These are phyloP conservation scores for Colletotrichum camelliae DNA, from an alignment of 2,329 filamentous ascomycete genomes.

Conservation along the genomic window DNA sequence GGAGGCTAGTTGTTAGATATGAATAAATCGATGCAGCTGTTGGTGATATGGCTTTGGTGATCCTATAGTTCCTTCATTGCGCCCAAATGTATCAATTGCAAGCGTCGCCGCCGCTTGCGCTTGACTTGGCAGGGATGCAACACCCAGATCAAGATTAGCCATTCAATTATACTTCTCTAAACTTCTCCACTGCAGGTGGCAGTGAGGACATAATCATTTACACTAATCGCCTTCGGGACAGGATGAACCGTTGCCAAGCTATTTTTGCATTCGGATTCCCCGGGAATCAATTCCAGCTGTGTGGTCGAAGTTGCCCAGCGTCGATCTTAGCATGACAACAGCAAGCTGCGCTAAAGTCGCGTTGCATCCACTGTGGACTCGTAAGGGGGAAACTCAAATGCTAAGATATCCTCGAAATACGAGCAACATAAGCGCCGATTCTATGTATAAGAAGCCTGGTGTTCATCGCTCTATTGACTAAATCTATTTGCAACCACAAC, in stretches of 20 bases:
- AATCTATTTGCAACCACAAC: not conserved
- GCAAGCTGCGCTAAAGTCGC: not conserved
- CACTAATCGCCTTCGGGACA: not conserved
- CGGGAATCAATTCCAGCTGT: not conserved
- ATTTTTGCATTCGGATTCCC: slow-evolving; percentile 1
- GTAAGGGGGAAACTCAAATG: not conserved
- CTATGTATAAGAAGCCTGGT: not conserved
- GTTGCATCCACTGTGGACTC: not conserved
- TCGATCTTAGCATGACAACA: not conserved
- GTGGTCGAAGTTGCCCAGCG: not conserved
- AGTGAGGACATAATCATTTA: not conserved
- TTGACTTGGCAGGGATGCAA: not conserved
- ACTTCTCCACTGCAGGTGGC: not conserved
- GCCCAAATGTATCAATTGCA: not conserved
- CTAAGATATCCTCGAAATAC: not conserved
- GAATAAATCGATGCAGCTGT: not conserved
- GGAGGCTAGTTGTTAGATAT: not conserved
- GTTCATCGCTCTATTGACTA: rapidly evolving
- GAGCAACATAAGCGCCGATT: not conserved
- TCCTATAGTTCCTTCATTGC: not conserved
- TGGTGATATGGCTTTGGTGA: not conserved
- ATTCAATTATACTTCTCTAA: not conserved
- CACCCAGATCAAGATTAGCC: not conserved
- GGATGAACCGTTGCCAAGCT: not conserved
- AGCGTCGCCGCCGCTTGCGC: not conserved